Percentiles rank a stretch among this genome's conserved stretches.
Evolutionary conservation across 2,329 filamentous ascomycete genomes (phyloP).

Genomic region (Gnomoniopsis sp.): DNA sequence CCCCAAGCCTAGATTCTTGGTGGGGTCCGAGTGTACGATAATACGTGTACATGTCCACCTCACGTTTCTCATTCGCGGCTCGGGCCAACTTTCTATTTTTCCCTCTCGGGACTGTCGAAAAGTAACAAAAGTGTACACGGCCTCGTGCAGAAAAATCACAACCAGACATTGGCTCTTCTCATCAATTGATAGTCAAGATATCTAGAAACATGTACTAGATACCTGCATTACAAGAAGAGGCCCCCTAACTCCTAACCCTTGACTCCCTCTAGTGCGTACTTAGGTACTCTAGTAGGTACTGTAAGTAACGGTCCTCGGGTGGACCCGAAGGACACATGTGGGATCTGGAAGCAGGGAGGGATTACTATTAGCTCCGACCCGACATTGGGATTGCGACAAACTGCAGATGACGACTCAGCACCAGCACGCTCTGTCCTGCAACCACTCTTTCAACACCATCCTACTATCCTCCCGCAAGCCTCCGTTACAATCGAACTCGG

Average conservation of each 20-base stretch:
- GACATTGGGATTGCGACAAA: neutral
- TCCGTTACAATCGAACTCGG: neutral
- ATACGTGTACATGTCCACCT: no score
- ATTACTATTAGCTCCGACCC: neutral
- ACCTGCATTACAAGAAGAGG: neutral
- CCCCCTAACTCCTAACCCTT: neutral
- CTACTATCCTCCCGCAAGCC: neutral
- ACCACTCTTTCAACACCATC: neutral
- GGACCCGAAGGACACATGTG: slow-evolving; percentile 3
- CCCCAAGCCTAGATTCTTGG: no score
- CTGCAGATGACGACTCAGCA: neutral
- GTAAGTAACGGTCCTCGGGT: neutral
- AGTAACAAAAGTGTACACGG: no score
- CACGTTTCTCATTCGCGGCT: no score
- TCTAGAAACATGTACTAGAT: no score
- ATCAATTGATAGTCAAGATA: no score
- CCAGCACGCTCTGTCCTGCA: neutral
- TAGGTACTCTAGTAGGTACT: neutral
- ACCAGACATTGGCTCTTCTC: no score
- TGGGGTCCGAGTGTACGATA: no score
- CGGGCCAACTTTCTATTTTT: no score
- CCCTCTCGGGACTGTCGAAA: no score
- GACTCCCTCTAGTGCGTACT: neutral
- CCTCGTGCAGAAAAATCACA: no score
- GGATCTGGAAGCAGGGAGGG: neutral